phyloP scores from a whole-genome alignment of 805 yeast species.

The Candida koratica region DNA sequence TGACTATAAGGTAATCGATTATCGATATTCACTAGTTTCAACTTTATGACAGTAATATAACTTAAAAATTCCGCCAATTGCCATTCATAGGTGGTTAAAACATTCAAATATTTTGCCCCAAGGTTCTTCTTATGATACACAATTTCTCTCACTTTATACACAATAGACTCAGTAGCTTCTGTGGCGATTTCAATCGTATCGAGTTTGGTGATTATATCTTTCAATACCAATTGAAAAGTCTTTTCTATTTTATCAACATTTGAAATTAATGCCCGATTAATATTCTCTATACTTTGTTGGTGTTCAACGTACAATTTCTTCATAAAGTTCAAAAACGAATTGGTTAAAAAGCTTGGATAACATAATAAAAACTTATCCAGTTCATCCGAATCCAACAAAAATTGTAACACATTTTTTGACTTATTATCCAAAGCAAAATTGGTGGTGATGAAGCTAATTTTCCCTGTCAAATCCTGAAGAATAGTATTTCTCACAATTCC shows the following conservation, averaged over 20 bases:
- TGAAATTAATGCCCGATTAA: neutral
- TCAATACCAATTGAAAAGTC: constrained; percentile 1
- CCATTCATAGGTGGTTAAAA: constrained; percentile 12
- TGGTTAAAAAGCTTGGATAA: constrained; percentile 17
- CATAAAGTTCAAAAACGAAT: constrained; percentile 4
- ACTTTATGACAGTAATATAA: constrained; percentile 9
- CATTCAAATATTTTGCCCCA: neutral
- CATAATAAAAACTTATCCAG: constrained; percentile 16
- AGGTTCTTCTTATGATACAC: constrained; percentile 5
- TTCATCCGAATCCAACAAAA: constrained; percentile 11
- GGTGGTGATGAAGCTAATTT: constrained; percentile 20
- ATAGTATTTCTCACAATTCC: constrained; percentile 16
- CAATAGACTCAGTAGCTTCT: neutral
- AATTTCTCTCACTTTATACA: constrained; percentile 5
- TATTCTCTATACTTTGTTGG: constrained; percentile 1
- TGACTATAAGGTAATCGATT: constrained; percentile 7
- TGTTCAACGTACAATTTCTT: constrained; percentile 1
- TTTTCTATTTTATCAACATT: constrained; percentile 4
- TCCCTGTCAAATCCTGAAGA: constrained; percentile 16
- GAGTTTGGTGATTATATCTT: constrained; percentile 1
- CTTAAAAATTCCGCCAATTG: constrained; percentile 13
- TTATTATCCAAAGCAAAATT: constrained; percentile 19
- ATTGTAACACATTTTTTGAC: constrained; percentile 17
- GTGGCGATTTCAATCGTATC: neutral
- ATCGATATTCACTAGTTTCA: constrained; percentile 9